Base-by-base conservation (phyloP, 1,284 basidiomycete genomes). In the Ganoderma boninense region DNA sequence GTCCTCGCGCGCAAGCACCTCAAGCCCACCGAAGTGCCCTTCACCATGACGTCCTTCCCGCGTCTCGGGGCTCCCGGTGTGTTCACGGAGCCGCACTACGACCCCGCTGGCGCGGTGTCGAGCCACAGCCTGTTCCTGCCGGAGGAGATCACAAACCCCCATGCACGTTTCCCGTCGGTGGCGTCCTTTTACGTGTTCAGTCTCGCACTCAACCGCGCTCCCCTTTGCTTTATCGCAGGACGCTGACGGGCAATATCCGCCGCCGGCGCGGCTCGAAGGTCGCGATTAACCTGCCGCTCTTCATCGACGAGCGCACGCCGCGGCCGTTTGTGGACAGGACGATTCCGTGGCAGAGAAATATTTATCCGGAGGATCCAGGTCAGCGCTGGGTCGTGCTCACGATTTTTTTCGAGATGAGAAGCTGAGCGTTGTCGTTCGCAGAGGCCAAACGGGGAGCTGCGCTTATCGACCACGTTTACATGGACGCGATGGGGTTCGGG, bases 401-500 rank as follows among this genome's bases (percentile, higher is more conserved):
- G 4, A 32, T 26, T 43, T 42, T 23, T 40, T 13, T 35, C 64
- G 20, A 4, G 16, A 23, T 14, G 40, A n/a, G 40, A 14, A 23
- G 23, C 49, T 64, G 43, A 56, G 43, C 8, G 23, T 11, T 5
- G 2, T 57, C 10, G 29, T 29, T n/a, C 49, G 29, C 79, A 91
- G 96, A 97, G 85, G 97, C 97, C 1, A 94, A 92, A 80, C 86
- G 91, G 69, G 96, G 95, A 5, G 95, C 96, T 13, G 97, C 97
- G 13, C 86, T 95, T 64, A 85, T 87, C 16, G 92, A 97, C 80
- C 97, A 99, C 82, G 97, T 99, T 75, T 99, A 99, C 82, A 90
- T 99, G 87, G 98, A 99, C 82, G 97, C 98, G 1, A 99, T 99
- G 98, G 97, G 97, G 32, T 99, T 99, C 81, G 98, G 98, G 59